These are phyloP conservation scores for Didymella arachidicola DNA, from an alignment of 2,329 filamentous ascomycete genomes.

Conservation along the genomic window DNA sequence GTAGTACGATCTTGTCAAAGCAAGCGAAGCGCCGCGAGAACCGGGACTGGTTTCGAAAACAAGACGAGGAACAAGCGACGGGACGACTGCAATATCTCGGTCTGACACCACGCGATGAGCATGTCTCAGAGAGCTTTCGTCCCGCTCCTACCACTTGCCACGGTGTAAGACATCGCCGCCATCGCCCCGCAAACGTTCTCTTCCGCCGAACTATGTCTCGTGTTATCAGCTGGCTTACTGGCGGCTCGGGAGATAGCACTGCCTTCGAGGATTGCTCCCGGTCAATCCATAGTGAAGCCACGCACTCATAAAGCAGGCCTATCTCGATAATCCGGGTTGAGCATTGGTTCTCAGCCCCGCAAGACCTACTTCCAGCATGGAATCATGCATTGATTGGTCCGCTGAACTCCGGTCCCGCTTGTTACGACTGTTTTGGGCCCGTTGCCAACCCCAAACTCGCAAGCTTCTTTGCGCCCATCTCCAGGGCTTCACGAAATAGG, in stretches of 20 bases:
- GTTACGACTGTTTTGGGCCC: neutral
- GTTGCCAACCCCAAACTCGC: neutral
- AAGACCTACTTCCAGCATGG: no score
- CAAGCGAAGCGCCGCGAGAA: constrained; percentile 1
- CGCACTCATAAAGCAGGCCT: neutral
- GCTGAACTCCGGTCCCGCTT: constrained; percentile 5
- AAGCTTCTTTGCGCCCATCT: constrained; percentile 3
- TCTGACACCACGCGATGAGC: constrained; percentile 7
- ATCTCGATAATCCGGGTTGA: neutral
- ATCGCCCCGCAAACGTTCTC: constrained; percentile 8
- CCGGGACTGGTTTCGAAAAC: neutral
- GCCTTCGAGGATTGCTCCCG: neutral
- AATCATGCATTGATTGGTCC: neutral
- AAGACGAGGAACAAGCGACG: constrained; percentile 1
- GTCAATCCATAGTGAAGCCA: neutral
- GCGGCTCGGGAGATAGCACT: neutral
- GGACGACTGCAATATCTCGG: constrained; percentile 10
- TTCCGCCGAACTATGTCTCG: constrained; percentile 1
- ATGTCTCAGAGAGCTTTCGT: constrained; percentile 7
- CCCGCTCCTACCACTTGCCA: constrained; percentile 4
- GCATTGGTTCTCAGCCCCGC: no score
- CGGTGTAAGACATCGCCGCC: constrained; percentile 20
- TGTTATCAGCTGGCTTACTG: neutral
- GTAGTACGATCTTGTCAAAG: constrained; percentile 11
- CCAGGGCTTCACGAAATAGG: neutral